A percentile compares a stretch with the other conserved stretches of the same genome.
These are phyloP conservation scores for Coleophoma cylindrospora DNA, from an alignment of 2,329 filamentous ascomycete species.

Conservation along the genomic window DNA sequence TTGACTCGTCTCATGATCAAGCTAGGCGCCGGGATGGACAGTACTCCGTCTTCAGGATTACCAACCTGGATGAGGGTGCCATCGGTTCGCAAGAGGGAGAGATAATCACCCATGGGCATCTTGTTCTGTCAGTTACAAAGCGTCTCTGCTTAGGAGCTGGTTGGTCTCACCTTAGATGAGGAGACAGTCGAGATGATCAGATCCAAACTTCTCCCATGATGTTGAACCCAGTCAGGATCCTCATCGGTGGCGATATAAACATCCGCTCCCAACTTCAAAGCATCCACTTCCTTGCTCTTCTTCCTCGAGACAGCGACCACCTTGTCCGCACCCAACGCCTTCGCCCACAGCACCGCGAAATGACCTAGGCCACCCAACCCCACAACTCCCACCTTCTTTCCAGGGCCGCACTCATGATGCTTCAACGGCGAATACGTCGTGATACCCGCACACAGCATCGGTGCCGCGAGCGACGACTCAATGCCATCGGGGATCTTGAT, in stretches of 20 bases:
- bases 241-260: neutral
- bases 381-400: conserved; percentile 63
- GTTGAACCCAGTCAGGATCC: conserved; percentile 43
- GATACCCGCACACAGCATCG: conserved; percentile 70
- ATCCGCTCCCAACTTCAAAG: neutral
- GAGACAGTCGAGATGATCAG: conserved; percentile 51
- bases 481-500: neutral
- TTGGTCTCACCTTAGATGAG: conserved; percentile 37
- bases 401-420: conserved; percentile 59
- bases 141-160: neutral
- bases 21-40: conserved; percentile 30
- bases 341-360: conserved; percentile 64
- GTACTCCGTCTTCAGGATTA: conserved; percentile 43
- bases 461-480: conserved; percentile 44
- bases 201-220: conserved; percentile 34
- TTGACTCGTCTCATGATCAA: conserved; percentile 46
- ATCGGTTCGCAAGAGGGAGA: conserved; percentile 49
- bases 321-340: conserved; percentile 60
- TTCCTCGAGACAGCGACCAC: conserved; percentile 32
- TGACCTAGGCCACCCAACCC: conserved; percentile 70
- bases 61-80: conserved; percentile 60
- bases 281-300: neutral
- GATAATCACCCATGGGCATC: conserved; percentile 51
- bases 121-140: neutral
- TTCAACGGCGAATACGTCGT: conserved; percentile 66